Evolutionary conservation across 441 rosid species (phyloP).

Genomic region (Croton laevigatus): DNA sequence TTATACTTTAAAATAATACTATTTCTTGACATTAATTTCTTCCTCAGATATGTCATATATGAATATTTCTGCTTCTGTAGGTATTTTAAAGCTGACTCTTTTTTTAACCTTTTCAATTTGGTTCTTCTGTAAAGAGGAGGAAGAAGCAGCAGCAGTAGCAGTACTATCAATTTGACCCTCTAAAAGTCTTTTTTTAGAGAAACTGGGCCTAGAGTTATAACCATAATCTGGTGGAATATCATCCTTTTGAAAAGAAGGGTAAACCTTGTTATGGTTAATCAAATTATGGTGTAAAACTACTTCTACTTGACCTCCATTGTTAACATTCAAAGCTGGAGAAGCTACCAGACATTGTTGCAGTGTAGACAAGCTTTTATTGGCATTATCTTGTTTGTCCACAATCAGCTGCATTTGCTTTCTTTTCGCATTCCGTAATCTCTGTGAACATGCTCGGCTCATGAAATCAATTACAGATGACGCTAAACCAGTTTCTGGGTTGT

Average conservation of each 20-base stretch:
- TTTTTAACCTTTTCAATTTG: constrained; percentile 31
- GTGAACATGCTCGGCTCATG: constrained; percentile 16
- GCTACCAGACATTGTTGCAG: constrained; percentile 34
- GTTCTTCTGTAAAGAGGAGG: neutral
- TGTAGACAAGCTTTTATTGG: constrained; percentile 3
- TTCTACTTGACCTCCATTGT: constrained; percentile 26
- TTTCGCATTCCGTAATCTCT: neutral
- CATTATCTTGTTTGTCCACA: neutral
- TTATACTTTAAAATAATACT: too few relatives aligned
- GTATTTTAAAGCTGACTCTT: constrained; percentile 44
- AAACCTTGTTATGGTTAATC: constrained; percentile 25
- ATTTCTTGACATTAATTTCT: neutral
- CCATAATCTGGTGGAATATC: neutral
- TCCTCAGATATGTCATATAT: constrained; percentile 25
- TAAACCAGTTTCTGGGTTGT: constrained; percentile 1
- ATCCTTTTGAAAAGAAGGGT: constrained; percentile 18
- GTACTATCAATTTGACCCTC: constrained; percentile 10
- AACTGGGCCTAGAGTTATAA: constrained; percentile 13
- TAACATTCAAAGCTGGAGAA: constrained; percentile 21
- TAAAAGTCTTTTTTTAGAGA: constrained; percentile 19
- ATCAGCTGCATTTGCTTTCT: constrained; percentile 4
- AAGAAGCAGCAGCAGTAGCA: neutral
- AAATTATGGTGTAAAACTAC: constrained; percentile 2
- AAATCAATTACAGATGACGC: neutral
- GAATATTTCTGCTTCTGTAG: constrained; percentile 39